Evolutionary conservation across 2,329 filamentous ascomycete species (phyloP).

Genomic region (Fusarium buharicum): DNA sequence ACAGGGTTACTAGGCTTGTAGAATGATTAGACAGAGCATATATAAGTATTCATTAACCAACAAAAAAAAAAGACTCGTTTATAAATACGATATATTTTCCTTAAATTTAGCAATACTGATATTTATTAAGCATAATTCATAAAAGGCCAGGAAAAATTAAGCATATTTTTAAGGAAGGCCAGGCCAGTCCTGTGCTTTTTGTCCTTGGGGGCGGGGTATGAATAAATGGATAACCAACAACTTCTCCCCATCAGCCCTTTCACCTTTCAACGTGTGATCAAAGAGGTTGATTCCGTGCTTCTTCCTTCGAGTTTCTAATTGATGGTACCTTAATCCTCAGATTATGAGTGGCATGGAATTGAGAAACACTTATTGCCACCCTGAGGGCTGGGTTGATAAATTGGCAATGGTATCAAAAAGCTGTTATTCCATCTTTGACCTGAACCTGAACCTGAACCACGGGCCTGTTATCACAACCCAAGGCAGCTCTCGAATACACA

Average conservation of each 20-base stretch:
- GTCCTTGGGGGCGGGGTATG: constrained; percentile 11
- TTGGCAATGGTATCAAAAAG: not conserved
- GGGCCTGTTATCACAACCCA: constrained; percentile 18
- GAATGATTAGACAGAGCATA: too few species aligned
- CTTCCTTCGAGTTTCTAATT: not conserved
- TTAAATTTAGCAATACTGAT: too few species aligned
- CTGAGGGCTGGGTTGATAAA: not conserved
- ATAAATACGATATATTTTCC: too few species aligned
- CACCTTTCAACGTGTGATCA: not conserved
- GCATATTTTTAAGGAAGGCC: too few species aligned
- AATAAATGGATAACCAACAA: constrained; percentile 9
- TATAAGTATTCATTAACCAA: too few species aligned
- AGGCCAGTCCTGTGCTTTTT: too few species aligned
- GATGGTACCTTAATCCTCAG: too few species aligned
- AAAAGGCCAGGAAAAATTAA: too few species aligned
- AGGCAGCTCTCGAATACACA: constrained; percentile 3
- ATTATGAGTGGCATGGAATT: not conserved
- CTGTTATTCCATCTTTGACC: not conserved
- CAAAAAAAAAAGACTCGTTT: too few species aligned
- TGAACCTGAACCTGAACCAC: not conserved
- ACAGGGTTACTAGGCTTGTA: too few species aligned
- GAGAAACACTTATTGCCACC: not conserved
- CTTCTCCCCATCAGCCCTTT: not conserved
- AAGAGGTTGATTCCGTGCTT: not conserved
- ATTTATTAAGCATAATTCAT: too few species aligned